Evolutionary conservation across 202 grass and related monocot species (phyloP).

Genomic region (Digitaria exilis): DNA sequence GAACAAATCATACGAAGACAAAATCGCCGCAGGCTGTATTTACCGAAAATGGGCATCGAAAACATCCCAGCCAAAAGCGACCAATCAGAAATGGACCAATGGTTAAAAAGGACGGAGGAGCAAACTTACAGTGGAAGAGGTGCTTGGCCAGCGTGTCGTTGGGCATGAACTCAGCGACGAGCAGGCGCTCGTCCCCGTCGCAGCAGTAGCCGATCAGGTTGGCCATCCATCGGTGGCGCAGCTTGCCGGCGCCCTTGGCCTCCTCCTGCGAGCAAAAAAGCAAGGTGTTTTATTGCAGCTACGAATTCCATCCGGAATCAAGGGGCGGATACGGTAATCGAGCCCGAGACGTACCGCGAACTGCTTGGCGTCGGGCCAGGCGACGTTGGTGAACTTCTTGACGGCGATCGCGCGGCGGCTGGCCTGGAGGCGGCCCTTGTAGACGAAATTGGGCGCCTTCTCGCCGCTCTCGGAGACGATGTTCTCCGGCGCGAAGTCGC

Average conservation of each 20-base stretch:
- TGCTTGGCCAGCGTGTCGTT: slow-evolving; percentile 98
- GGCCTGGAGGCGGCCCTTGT: slow-evolving; percentile 68
- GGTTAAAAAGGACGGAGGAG: background rate
- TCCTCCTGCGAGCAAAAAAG: slow-evolving; percentile 67
- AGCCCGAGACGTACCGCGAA: slow-evolving; percentile 63
- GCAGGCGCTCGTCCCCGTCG: slow-evolving; percentile 93
- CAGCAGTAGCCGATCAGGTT: slow-evolving; percentile 99
- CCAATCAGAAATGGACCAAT: slow-evolving; percentile 11
- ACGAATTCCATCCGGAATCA: slow-evolving; percentile 4
- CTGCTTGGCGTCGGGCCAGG: slow-evolving; percentile 97
- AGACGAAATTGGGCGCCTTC: slow-evolving; percentile 90
- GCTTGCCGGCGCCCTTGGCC: slow-evolving; percentile 83
- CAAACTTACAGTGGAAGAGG: slow-evolving; percentile 86
- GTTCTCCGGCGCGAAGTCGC: slow-evolving; percentile 62
- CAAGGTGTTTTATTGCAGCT: background rate
- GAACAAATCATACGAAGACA: background rate
- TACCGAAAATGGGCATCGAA: background rate
- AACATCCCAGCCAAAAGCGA: background rate
- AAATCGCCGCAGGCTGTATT: background rate
- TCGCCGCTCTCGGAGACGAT: slow-evolving; percentile 98
- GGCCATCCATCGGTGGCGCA: slow-evolving; percentile 73
- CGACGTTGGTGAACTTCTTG: slow-evolving; percentile 89
- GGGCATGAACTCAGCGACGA: slow-evolving; percentile 94
- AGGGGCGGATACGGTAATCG: background rate
- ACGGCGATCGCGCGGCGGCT: slow-evolving; percentile 75